Evolutionary conservation across 83 land plant genomes (phyloP).

Genomic region (Picea mariana): DNA sequence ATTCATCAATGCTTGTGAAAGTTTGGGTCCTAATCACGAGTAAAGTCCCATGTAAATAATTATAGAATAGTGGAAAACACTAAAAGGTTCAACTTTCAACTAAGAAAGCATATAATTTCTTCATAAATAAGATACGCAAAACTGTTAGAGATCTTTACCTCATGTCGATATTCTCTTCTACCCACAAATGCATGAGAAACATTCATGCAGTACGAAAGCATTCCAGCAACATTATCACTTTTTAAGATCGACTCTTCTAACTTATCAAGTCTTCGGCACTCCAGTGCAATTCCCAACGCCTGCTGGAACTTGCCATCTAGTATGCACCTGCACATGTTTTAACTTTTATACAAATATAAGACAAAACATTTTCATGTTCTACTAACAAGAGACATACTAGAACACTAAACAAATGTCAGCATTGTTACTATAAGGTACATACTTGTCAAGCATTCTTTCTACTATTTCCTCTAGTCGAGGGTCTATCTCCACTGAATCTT

Average conservation of each 20-base stretch:
- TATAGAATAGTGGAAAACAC: too few relatives aligned
- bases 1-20: too few relatives aligned
- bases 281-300: slow-evolving; percentile 48
- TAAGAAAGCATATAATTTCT: too few relatives aligned
- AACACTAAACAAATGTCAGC: not conserved
- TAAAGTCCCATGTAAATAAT: too few relatives aligned
- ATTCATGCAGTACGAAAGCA: slow-evolving; percentile 43
- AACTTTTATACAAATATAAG: not conserved
- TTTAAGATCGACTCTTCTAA: slow-evolving; percentile 39
- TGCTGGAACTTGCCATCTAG: slow-evolving; percentile 52
- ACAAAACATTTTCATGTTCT: not conserved
- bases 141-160: slow-evolving; percentile 24
- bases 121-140: too few relatives aligned
- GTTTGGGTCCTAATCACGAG: too few relatives aligned
- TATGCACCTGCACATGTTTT: slow-evolving; percentile 35
- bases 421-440: slow-evolving; percentile 2
- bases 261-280: slow-evolving; percentile 52
- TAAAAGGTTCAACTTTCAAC: too few relatives aligned
- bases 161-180: slow-evolving; percentile 42
- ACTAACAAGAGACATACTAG: not conserved
- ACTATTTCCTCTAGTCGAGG: slow-evolving; percentile 45
- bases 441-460: slow-evolving; percentile 54
- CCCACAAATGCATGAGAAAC: slow-evolving; percentile 44
- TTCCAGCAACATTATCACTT: slow-evolving; percentile 35
- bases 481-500: slow-evolving; percentile 26